Percentiles rank a stretch among this genome's conserved stretches.
Conservation (phyloP, 768 basidiomycete genomes). For the Coprinellus aureogranulatus region DNA sequence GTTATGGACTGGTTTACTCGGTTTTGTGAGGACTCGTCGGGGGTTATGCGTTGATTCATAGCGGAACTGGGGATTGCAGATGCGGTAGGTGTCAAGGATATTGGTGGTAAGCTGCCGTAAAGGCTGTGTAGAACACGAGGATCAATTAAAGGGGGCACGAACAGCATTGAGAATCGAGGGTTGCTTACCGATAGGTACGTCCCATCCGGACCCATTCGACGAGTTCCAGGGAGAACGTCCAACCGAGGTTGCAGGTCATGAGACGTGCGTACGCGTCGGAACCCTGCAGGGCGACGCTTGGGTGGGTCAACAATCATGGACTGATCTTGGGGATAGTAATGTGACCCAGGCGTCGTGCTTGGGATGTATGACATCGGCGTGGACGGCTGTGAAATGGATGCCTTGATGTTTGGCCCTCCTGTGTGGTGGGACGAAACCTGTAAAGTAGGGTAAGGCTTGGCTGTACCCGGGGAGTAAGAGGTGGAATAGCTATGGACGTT, state of each 20-base stretch:
- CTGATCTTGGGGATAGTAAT: constrained; percentile 64
- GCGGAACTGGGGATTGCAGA: constrained; percentile 92
- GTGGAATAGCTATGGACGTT: constrained; percentile 22
- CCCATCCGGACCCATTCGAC: constrained; percentile 77
- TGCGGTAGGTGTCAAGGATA: constrained; percentile 86
- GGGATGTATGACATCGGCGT: constrained; percentile 72
- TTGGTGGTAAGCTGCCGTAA: constrained; percentile 74
- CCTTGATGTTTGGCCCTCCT: constrained; percentile 46
- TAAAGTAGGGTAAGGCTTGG: constrained; percentile 57
- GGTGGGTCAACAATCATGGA: constrained; percentile 71
- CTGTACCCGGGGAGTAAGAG: constrained; percentile 61
- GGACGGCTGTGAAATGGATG: constrained; percentile 64
- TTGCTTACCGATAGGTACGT: constrained; percentile 78
- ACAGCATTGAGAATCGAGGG: constrained; percentile 3
- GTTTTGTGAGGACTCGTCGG: constrained; percentile 94
- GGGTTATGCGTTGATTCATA: constrained; percentile 96
- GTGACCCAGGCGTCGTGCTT: constrained; percentile 45
- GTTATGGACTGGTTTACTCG: constrained; percentile 92
- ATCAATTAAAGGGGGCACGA: constrained; percentile 10
- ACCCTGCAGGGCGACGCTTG: constrained; percentile 70
- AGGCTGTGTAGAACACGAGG: constrained; percentile 36
- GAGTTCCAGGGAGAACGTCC: constrained; percentile 57
- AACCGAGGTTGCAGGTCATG: constrained; percentile 78
- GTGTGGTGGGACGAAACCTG: constrained; percentile 53
- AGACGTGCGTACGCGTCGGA: constrained; percentile 72